phyloP scores from a whole-genome alignment of 306 rosid genomes.

The Cercis canadensis region DNA sequence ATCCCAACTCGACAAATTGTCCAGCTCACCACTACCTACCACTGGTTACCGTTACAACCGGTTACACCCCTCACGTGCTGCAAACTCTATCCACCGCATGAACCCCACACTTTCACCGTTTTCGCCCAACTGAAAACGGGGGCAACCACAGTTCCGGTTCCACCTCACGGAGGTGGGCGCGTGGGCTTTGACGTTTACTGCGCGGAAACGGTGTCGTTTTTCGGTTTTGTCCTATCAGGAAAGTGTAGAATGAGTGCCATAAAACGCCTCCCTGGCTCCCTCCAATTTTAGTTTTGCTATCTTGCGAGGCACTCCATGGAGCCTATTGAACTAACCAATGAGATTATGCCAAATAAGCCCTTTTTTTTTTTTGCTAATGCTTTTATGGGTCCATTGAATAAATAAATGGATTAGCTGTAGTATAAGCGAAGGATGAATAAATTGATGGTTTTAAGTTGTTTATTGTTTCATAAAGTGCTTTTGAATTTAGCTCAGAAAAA shows the following conservation, averaged over 20 bases:
- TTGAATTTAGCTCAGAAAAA: conserved; percentile 17
- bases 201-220: not conserved
- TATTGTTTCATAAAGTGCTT: not conserved
- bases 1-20: too few relatives aligned
- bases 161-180: not conserved
- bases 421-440: conserved; percentile 44
- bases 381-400: not conserved
- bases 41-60: conserved; percentile 38
- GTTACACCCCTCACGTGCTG: conserved; percentile 24
- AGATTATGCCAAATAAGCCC: not conserved
- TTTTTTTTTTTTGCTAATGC: too few relatives aligned
- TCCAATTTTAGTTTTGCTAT: not conserved
- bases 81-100: not conserved
- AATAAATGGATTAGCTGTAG: conserved; percentile 38
- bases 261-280: not conserved
- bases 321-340: not conserved
- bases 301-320: not conserved
- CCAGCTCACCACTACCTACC: not conserved
- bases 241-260: not conserved
- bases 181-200: not conserved
- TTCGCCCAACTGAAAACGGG: too few relatives aligned
- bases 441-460: conserved; percentile 30
- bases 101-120: not conserved
- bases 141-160: not conserved
- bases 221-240: not conserved